phyloP scores from a whole-genome alignment of 495 filamentous ascomycete genomes.

The Oidiodendron maius region DNA sequence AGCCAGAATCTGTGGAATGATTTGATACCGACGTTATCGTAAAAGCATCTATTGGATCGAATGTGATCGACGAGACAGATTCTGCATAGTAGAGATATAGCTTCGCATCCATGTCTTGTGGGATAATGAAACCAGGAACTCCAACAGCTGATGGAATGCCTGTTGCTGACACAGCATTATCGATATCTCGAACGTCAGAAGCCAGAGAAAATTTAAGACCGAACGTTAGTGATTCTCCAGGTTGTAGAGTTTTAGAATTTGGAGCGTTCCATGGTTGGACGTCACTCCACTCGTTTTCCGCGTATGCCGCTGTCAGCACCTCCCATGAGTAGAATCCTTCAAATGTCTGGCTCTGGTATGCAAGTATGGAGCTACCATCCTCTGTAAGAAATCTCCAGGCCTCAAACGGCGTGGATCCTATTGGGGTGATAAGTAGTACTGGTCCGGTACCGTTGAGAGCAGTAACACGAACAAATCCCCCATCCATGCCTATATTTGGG shows the following conservation, averaged over 20 bases:
- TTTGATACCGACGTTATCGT: neutral
- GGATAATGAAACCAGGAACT: conserved; percentile 43
- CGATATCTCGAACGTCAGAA: conserved; percentile 31
- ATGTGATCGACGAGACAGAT: conserved; percentile 13
- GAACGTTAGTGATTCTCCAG: conserved; percentile 34
- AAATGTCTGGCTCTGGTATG: conserved; percentile 43
- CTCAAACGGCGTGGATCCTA: conserved; percentile 39
- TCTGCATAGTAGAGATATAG: conserved; percentile 31
- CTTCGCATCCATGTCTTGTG: conserved; percentile 30
- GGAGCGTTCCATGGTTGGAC: conserved; percentile 41
- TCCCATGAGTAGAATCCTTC: conserved; percentile 51
- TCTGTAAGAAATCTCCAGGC: conserved; percentile 42
- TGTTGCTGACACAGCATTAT: conserved; percentile 29
- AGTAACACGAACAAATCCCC: conserved; percentile 41
- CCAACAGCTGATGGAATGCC: conserved; percentile 37
- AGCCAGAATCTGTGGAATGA: neutral
- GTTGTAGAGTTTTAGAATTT: conserved; percentile 31
- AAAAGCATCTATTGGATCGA: neutral
- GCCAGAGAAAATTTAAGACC: conserved; percentile 41
- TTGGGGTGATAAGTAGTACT: conserved; percentile 40
- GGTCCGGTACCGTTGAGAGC: conserved; percentile 38
- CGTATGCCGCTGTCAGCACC: conserved; percentile 38
- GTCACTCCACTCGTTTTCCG: conserved; percentile 40
- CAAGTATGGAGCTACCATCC: conserved; percentile 1
- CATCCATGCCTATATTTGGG: conserved; percentile 46